phyloP scores from a whole-genome alignment of 2,329 filamentous ascomycete species.

The Colletotrichum sp. region DNA sequence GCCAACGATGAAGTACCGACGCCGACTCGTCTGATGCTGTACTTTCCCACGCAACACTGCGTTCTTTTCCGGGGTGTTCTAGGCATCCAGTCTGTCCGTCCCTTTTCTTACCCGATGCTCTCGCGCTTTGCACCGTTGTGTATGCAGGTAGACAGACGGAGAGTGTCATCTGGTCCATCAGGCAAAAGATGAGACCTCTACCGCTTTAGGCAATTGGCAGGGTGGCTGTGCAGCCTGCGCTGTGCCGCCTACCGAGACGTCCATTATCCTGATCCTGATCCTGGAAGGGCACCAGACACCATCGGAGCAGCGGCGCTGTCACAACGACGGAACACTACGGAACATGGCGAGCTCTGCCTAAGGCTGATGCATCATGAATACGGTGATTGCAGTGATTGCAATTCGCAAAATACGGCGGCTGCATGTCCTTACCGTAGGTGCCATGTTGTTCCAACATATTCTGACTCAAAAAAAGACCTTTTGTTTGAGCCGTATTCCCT shows the following conservation, averaged over 20 bases:
- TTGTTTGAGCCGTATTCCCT: background rate
- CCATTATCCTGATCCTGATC: background rate
- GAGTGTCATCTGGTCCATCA: background rate
- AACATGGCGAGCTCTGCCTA: background rate
- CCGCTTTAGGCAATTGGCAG: constrained; percentile 4
- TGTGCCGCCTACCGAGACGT: background rate
- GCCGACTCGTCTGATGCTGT: background rate
- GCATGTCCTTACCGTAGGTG: too few relatives aligned
- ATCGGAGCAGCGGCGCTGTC: background rate
- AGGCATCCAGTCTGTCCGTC: background rate
- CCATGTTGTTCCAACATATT: background rate
- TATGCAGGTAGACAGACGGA: background rate
- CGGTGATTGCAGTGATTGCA: background rate
- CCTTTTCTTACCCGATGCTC: background rate
- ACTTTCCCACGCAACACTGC: background rate
- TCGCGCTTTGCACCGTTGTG: background rate
- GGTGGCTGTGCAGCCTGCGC: constrained; percentile 1
- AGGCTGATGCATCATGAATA: background rate
- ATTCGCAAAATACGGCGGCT: background rate
- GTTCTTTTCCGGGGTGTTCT: fast-evolving
- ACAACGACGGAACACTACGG: background rate
- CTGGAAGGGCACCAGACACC: background rate
- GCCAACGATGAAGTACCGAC: background rate
- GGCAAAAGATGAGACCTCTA: background rate
- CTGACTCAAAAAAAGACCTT: background rate